Evolutionary conservation across 371 early-diverging fungal genomes (phyloP), one percentile per base, ranked within the genome.

Genomic region (Syncephalastrum monosporum): DNA sequence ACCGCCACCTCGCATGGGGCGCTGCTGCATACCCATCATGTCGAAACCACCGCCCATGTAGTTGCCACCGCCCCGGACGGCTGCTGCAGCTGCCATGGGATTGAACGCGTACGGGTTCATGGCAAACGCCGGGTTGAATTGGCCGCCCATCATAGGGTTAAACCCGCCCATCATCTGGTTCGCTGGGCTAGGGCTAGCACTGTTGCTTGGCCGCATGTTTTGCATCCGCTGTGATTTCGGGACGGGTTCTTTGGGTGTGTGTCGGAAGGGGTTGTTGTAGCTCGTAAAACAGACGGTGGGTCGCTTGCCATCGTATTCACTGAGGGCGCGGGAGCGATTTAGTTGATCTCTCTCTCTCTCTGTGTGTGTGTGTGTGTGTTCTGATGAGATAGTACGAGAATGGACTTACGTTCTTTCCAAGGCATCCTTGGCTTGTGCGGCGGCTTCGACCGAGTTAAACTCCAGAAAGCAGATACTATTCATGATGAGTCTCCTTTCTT

Each of bases 381-480:
- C 21, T 21, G 21, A 21, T 21, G 21, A 21, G 16, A 14, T 33
- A 46, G 17, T n/a, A 16, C 41, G 23, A 56, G 15, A 17, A 2
- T 41, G 2, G 16, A 61, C 64, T 60, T 69, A 77, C 82, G 67
- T 63, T 53, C 59, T 64, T 13, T 82, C 84, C 51, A 75, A 61
- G 17, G 68, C 51, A 1, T 64, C 55, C 58, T 83, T 80, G 41
- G 75, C 71, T 17, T 63, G 55, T 2, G 55, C 46, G 3, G 83
- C 79, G 47, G 71, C 64, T 15, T 77, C 76, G 29, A 63, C 47
- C 15, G 62, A 64, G 13, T 57, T 60, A 56, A 85, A 83, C 53
- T 79, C 74, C 38, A 82, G 59, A 60, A 71, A 85, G 7, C 74
- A 81, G 41, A 79, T 66, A 6, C 85, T 79, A 52, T 24, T 10